A percentile compares a stretch with the other conserved stretches of the same genome.
Conservation (phyloP, 768 basidiomycete genomes). For the Auriculariales sp. region DNA sequence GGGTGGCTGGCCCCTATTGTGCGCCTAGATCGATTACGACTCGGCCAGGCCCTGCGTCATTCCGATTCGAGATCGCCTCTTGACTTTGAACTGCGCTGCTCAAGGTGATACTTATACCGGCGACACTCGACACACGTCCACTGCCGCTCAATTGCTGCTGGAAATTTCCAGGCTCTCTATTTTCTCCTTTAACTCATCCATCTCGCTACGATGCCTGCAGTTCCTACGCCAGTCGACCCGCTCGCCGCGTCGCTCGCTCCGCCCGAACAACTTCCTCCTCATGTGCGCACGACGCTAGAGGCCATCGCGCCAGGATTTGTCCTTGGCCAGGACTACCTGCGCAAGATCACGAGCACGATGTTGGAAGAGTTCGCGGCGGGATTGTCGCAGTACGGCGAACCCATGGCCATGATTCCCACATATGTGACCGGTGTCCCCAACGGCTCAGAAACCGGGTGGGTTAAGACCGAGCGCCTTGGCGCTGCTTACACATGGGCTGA, state of each 20-base stretch:
- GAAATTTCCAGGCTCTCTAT: too few species aligned
- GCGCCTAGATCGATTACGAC: too few species aligned
- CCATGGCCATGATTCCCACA: slow-evolving; percentile 94
- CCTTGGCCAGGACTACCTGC: slow-evolving; percentile 43
- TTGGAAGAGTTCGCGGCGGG: slow-evolving; percentile 68
- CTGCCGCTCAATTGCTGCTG: too few species aligned
- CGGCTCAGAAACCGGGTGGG: slow-evolving; percentile 85
- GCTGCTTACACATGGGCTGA: too few species aligned
- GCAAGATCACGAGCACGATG: slow-evolving; percentile 63
- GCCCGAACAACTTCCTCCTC: background rate
- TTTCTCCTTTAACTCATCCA: too few species aligned
- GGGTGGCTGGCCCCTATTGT: too few species aligned
- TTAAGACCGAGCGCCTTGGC: slow-evolving; percentile 5
- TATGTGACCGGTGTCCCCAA: slow-evolving; percentile 93
- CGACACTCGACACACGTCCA: too few species aligned
- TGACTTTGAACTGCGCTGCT: too few species aligned
- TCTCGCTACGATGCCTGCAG: background rate
- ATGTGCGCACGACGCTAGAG: slow-evolving; percentile 36
- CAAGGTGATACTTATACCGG: too few species aligned
- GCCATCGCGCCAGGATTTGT: slow-evolving; percentile 62
- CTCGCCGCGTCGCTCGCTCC: background rate
- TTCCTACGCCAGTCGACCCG: background rate
- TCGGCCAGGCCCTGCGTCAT: too few species aligned
- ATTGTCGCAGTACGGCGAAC: slow-evolving; percentile 51
- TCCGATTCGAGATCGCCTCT: too few species aligned